Conservation (phyloP, 139 green algal genomes). For the Coelastrella sp. region DNA sequence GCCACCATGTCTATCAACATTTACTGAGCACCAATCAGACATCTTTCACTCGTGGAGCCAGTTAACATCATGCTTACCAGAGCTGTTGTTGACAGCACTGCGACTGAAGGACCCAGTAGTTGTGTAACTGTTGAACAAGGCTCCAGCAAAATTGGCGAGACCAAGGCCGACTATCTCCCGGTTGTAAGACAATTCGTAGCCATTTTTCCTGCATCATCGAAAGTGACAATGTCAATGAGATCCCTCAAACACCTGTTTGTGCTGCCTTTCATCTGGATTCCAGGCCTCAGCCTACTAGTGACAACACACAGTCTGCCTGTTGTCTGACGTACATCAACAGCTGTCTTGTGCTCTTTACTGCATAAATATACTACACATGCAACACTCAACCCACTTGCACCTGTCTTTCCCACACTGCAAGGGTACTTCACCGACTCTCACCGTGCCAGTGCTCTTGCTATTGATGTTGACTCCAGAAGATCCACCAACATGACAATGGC, state of each 20-base stretch:
- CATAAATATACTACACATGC: too few relatives aligned
- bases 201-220: conserved; percentile 66
- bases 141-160: conserved; percentile 82
- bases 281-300: too few relatives aligned
- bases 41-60: too few relatives aligned
- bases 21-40: not conserved
- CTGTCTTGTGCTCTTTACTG: too few relatives aligned
- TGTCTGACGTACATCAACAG: too few relatives aligned
- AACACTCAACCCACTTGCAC: too few relatives aligned
- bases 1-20: not conserved
- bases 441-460: conserved; percentile 79
- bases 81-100: conserved; percentile 59
- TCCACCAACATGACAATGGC: conserved; percentile 76
- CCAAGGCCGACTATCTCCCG: conserved; percentile 88
- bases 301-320: too few relatives aligned
- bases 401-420: too few relatives aligned
- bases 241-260: too few relatives aligned
- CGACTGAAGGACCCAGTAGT: conserved; percentile 81
- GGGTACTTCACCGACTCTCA: not conserved
- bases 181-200: conserved; percentile 76
- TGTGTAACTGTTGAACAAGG: conserved; percentile 86
- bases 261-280: too few relatives aligned
- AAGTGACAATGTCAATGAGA: too few relatives aligned
- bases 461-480: conserved; percentile 87
- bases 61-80: too few relatives aligned